Evolutionary conservation across 768 basidiomycete species (phyloP), one percentile per base, ranked within the genome.

Genomic region (Macrolepiota fuliginosa): DNA sequence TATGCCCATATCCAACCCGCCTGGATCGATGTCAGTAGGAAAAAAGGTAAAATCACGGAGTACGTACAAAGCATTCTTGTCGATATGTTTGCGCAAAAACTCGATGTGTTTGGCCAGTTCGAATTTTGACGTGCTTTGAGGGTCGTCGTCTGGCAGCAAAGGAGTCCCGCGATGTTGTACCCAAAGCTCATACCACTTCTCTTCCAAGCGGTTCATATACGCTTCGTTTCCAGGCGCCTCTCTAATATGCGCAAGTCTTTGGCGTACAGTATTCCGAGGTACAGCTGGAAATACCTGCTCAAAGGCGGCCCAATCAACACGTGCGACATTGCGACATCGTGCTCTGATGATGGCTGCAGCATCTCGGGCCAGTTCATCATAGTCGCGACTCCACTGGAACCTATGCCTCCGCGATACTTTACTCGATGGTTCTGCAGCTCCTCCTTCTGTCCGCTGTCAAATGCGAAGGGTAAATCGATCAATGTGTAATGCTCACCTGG

Each of bases 301-400:
- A 54, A 93, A 80, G 7, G 89, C 89, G 15, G 78, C 80, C 80
- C 89, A 89, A 65, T 92, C 88, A 54, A 91, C 77, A 60, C 85
- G 82, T 36, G 82, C 75, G 15, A 79, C 71, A 61, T 76, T 70
- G 40, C 90, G 83, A 68, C 89, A 90, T 15, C 96, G 89, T 37
- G 89, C 89, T 66, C 84, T 84, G 61, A 98, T 84, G 64, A 98
- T 88, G 11, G 85, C 89, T 50, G 86, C 88, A 0, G 89, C 89
- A 69, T 98, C 96, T 57, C 90, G 84, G 25, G 90, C 88, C 40
- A 95, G 82, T 63, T 98, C 96, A 59, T 98, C 94, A 59, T 88
- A 93, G 54, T 96, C 92, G 42, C 82, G 74, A 58, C 84, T 92
- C 94, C 94, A 98, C 52, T 85, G 84, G 70, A 94, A 93, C 58